Base-by-base conservation (phyloP, 1,284 basidiomycete species). In the Ustilago tritici region DNA sequence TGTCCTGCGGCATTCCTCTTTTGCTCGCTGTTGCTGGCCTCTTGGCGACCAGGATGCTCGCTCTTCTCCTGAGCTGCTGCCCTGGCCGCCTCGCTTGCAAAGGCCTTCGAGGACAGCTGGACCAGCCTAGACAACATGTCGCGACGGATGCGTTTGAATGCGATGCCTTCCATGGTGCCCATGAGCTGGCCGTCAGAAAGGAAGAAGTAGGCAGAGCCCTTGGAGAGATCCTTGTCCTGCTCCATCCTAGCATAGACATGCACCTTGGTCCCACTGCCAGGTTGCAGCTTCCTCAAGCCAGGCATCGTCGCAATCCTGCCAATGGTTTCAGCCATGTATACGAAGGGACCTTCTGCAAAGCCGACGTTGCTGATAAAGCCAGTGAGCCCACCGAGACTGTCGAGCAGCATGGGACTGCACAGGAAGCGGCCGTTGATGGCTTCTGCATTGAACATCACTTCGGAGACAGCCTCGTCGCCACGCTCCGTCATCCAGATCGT, bases 341-440 rank as follows among this genome's bases (percentile, higher is more conserved):
- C 68, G 17, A 62, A 65, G 19, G 60, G 56, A 4, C 65, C 68
- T 12, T 66, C 67, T 4, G 75, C 78, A 28, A 80, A 69, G 34
- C 68, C 61, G 4, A 80, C 75, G 23, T 80, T 80, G 69, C 68
- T 68, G 64, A 80, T 77, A 53, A 80, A 80, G 54, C 78, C 78
- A 7, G 78, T 71, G 54, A 80, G 66, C 5, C 70, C 68, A 15
- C 78, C 78, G 14, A 80, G 65, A n/a, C 68, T 66, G 65, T 80
- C 78, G 2, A 71, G 69, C 28, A 80, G 68, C 68, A 74, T 72
- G 23, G 78, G 78, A 57, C 64, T 67, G 61, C 70, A 74, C 14
- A 78, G 9, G 49, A 73, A 80, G 12, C 61, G 63, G 10, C 71
- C 75, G n/a, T 56, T 38, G n/a, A 74, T 47, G 4, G 78, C 78